Conservation (phyloP, 306 rosid species). For the Luffa aegyptiaca region DNA sequence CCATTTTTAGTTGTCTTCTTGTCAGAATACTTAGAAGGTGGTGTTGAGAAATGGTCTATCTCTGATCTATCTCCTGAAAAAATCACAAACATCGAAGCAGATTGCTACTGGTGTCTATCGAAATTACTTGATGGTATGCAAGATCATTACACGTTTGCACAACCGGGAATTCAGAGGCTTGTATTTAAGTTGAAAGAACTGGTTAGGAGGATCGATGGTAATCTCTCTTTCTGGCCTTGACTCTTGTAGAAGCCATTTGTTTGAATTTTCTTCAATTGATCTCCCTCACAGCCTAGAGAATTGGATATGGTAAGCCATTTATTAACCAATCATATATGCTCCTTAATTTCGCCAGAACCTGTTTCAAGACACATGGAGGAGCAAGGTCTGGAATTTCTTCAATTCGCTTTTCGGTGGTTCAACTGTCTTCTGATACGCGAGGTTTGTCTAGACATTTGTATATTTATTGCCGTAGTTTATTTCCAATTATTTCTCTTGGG, state of each 20-base stretch:
- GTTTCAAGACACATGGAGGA: constrained; percentile 90
- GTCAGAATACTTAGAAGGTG: constrained; percentile 73
- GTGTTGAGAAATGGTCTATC: constrained; percentile 63
- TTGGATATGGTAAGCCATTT: not conserved
- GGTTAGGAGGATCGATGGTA: constrained; percentile 91
- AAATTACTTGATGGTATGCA: constrained; percentile 96
- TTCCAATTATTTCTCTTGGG: not conserved
- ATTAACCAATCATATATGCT: constrained; percentile 1
- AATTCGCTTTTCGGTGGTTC: constrained; percentile 99
- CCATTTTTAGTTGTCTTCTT: constrained; percentile 89
- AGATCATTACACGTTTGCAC: constrained; percentile 96
- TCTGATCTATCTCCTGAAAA: constrained; percentile 58
- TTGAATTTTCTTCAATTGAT: not conserved
- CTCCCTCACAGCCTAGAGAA: not conserved
- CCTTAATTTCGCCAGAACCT: constrained; percentile 48
- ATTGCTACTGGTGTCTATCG: constrained; percentile 93
- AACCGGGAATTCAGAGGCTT: constrained; percentile 96
- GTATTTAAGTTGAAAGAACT: constrained; percentile 87
- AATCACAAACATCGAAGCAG: constrained; percentile 68
- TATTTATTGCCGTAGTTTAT: not conserved
- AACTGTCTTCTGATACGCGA: constrained; percentile 95
- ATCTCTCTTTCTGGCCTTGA: constrained; percentile 11
- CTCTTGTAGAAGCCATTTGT: constrained; percentile 6
- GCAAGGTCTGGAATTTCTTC: constrained; percentile 93
- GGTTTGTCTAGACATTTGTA: constrained; percentile 35